phyloP scores from a whole-genome alignment of 2,329 filamentous ascomycete genomes.

The Botrytis aclada region DNA sequence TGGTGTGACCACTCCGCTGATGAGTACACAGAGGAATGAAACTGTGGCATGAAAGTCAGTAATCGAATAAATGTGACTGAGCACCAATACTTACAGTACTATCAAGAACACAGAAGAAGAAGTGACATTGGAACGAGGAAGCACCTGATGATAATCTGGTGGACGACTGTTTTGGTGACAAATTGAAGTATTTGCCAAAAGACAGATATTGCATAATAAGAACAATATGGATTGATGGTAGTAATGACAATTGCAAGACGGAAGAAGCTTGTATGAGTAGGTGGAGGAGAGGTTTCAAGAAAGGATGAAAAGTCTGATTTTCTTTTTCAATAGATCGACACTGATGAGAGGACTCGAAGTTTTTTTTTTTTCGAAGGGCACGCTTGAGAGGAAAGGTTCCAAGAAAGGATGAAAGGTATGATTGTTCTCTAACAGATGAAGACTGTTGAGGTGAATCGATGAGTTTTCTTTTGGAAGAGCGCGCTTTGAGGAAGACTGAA shows the following conservation, averaged over 20 bases:
- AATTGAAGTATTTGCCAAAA: not conserved
- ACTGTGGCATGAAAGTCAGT: not conserved
- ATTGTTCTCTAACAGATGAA: not conserved
- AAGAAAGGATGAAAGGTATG: not conserved
- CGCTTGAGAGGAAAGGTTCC: not conserved
- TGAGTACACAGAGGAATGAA: not conserved
- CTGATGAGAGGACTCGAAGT: not conserved
- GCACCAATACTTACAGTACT: not conserved
- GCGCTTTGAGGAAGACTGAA: not conserved
- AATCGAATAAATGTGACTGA: not conserved
- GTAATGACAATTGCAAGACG: not conserved
- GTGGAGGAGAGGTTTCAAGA: not conserved
- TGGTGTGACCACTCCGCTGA: not conserved
- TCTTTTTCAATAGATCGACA: not conserved
- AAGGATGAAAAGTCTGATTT: not conserved
- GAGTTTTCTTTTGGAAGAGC: not conserved
- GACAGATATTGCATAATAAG: not conserved
- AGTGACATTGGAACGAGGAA: not conserved
- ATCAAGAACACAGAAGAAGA: not conserved
- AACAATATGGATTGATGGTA: not conserved
- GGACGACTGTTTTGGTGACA: too few relatives aligned
- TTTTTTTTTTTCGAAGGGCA: too few relatives aligned
- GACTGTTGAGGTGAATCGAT: not conserved
- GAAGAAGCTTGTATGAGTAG: not conserved
- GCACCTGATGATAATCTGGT: not conserved